Base-by-base conservation (phyloP, 192 early-diverging fungal genomes). In the Coemansia sp. region DNA sequence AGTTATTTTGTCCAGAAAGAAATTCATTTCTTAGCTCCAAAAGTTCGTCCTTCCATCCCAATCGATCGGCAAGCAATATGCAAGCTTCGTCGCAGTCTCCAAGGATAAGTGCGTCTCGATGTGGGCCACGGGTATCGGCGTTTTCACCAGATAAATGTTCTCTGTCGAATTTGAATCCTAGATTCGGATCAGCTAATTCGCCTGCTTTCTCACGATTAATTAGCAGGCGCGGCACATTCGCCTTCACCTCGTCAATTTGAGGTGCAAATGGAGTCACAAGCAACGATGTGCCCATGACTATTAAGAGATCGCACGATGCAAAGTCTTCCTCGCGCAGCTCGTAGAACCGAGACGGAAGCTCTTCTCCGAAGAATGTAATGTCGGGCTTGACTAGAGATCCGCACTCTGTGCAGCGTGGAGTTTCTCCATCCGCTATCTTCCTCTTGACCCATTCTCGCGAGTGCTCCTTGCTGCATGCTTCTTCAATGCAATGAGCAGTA, bases 291-390 rank as follows among this genome's bases (percentile, higher is more conserved):
- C 97, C 97, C 79, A 98, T 92, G 32, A 99, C 94, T 78, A 98
- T 93, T 26, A 97, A 72, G 40, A 95, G 76, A 64, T 99, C 96
- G 64, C 90, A 91, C 7, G 70, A 44, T n/a, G 73, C 65, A 76
- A 96, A 93, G 59, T 96, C 94, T 70, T 85, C 68, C 8, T 64
- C 63, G 5, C 87, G n/a, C 12, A 80, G 69, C 18, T 82, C 58
- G 66, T 87, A 87, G 61, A 97, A 98, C 21, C 89, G 87, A 15
- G 79, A 66, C 9, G 97, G 97, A 56, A 99, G 79, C 18, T 77
- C 70, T 75, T 99, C 93, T 18, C 95, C 95, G 82, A 99, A 99
- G 69, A 99, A 99, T 0, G 94, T 95, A 64, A 99, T 98, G 65
- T 95, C 89, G 9, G 95, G 96, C 69, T 99, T 98, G 70, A 98